phyloP scores from a whole-genome alignment of 306 rosid species.

The Pyrus betulifolia region DNA sequence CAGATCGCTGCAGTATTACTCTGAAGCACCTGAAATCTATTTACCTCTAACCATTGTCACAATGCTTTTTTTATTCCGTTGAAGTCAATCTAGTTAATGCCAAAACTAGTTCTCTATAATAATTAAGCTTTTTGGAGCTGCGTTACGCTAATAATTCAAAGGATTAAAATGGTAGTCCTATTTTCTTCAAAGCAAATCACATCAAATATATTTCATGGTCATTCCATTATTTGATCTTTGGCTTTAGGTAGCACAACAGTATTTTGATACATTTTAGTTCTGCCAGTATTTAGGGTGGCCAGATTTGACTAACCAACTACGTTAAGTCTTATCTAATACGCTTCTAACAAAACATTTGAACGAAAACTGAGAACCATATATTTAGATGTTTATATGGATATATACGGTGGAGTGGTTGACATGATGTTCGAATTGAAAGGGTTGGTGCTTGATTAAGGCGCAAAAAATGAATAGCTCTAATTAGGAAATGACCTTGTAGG shows the following conservation, averaged over 20 bases:
- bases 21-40: background rate
- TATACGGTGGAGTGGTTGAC: background rate
- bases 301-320: conserved; percentile 22
- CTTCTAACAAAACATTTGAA: background rate
- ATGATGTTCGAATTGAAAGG: background rate
- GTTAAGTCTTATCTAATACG: background rate
- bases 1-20: background rate
- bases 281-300: conserved; percentile 8
- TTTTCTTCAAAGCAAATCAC: background rate
- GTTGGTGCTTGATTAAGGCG: background rate
- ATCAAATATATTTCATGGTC: background rate
- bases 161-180: background rate
- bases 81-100: background rate
- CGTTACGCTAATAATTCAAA: background rate
- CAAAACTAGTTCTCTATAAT: background rate
- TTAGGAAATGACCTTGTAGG: background rate
- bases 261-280: background rate
- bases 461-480: background rate
- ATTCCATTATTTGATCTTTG: conserved; percentile 3
- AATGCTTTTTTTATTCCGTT: background rate
- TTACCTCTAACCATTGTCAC: background rate
- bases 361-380: background rate
- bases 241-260: conserved; percentile 1
- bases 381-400: background rate
- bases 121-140: background rate